Percentiles rank a stretch among this genome's conserved stretches.
Evolutionary conservation across 371 early-diverging fungal genomes (phyloP).

Genomic region (Capillidium heterosporum): DNA sequence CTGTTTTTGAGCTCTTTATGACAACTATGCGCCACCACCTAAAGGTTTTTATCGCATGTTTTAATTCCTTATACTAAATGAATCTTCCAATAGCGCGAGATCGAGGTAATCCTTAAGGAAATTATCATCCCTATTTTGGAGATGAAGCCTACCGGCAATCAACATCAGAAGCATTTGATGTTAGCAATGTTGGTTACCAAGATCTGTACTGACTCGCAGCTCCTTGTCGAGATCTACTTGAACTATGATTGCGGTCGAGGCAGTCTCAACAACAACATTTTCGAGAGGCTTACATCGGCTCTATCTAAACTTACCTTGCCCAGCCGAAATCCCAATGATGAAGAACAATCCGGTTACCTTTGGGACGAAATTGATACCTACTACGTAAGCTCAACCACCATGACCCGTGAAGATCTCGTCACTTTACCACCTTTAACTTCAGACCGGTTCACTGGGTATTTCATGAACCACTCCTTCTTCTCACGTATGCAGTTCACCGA

Average conservation of each 20-base stretch:
- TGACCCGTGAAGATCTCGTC: neutral
- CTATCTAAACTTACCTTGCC: slow-evolving; percentile 24
- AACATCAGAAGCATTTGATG: slow-evolving; percentile 17
- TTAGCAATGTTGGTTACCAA: slow-evolving; percentile 21
- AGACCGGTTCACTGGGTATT: slow-evolving; percentile 1
- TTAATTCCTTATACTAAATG: neutral
- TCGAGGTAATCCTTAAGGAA: slow-evolving; percentile 57
- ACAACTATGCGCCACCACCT: slow-evolving; percentile 44
- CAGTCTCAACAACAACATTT: slow-evolving; percentile 3
- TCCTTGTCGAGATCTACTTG: slow-evolving; percentile 85
- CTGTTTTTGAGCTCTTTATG: slow-evolving; percentile 60
- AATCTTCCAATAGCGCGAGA: slow-evolving; percentile 22
- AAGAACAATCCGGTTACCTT: neutral
- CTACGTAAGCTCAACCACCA: neutral
- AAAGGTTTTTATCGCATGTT: slow-evolving; percentile 15
- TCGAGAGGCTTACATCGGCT: neutral
- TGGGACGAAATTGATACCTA: slow-evolving; percentile 3
- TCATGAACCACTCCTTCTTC: slow-evolving; percentile 1
- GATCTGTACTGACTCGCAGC: slow-evolving; percentile 53
- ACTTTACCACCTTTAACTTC: slow-evolving; percentile 4
- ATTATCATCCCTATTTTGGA: slow-evolving; percentile 51
- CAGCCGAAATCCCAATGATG: slow-evolving; percentile 44
- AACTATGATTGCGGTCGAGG: slow-evolving; percentile 81
- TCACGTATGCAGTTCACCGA: slow-evolving; percentile 14
- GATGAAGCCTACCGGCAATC: slow-evolving; percentile 19